These are phyloP conservation scores for Austroboletus festivus DNA, from an alignment of 768 basidiomycete species.

Conservation along the genomic window DNA sequence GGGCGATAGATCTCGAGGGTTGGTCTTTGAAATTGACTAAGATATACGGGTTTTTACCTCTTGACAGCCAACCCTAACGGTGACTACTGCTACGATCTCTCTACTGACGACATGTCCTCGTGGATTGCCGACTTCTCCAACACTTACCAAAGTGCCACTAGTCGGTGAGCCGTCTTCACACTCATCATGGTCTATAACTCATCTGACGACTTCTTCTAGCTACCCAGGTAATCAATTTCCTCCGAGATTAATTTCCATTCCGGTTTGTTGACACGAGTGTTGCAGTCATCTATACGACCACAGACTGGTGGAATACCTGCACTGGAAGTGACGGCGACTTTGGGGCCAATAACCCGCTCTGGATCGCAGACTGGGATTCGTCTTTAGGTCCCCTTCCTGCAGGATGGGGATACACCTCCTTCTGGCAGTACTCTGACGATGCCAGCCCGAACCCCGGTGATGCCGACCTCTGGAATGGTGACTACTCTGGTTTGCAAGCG, in stretches of 20 bases:
- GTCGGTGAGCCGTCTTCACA: conserved; percentile 34
- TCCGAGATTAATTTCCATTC: conserved; percentile 3
- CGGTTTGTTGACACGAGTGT: background rate
- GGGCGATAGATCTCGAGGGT: conserved; percentile 65
- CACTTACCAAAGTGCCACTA: conserved; percentile 50
- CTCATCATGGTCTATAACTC: background rate
- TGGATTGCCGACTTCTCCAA: conserved; percentile 63
- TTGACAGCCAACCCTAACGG: conserved; percentile 49
- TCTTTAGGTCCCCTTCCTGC: conserved; percentile 53
- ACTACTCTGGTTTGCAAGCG: conserved; percentile 40
- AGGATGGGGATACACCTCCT: conserved; percentile 53
- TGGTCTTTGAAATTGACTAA: conserved; percentile 8
- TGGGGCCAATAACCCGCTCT: conserved; percentile 50
- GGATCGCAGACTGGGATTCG: conserved; percentile 56
- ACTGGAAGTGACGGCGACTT: conserved; percentile 58
- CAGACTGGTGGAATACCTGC: conserved; percentile 66
- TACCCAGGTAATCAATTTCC: conserved; percentile 37
- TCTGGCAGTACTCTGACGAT: conserved; percentile 63
- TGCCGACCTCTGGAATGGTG: conserved; percentile 56
- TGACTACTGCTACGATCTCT: conserved; percentile 52
- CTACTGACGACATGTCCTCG: conserved; percentile 52
- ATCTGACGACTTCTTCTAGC: conserved; percentile 26
- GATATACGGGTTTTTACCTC: no score
- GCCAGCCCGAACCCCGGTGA: conserved; percentile 57
- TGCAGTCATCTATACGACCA: conserved; percentile 59